phyloP scores from a whole-genome alignment of 78 protist species.

The Diacronema lutheri region DNA sequence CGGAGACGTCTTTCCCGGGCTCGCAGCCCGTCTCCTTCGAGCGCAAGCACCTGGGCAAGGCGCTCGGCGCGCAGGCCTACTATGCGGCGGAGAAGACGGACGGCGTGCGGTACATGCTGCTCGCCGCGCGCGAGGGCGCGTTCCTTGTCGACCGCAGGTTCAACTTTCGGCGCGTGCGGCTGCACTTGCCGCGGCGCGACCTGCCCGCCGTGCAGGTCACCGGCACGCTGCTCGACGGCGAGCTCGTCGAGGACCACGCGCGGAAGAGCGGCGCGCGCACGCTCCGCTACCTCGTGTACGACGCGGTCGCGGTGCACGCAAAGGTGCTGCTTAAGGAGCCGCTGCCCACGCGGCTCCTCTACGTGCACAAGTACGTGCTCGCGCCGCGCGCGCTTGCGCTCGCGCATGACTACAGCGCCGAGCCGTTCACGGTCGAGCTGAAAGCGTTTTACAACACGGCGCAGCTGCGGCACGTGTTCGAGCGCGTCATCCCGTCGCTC shows the following conservation, averaged over 20 bases:
- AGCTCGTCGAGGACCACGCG: conserved; percentile 24
- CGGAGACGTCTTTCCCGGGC: conserved; percentile 31
- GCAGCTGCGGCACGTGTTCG: background rate
- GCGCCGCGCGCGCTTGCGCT: background rate
- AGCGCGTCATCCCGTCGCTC: conserved; percentile 11
- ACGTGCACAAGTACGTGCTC: background rate
- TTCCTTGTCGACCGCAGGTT: conserved; percentile 23
- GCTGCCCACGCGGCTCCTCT: background rate
- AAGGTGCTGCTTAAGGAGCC: background rate
- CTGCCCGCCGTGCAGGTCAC: background rate
- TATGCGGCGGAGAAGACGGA: conserved; percentile 44
- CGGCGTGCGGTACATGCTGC: conserved; percentile 40
- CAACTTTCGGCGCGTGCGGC: background rate
- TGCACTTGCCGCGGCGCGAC: conserved; percentile 1
- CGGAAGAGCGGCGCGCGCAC: background rate
- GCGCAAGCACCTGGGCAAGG: background rate
- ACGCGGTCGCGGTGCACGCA: background rate
- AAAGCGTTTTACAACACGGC: background rate
- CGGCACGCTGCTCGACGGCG: conserved; percentile 39
- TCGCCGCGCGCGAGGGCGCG: background rate
- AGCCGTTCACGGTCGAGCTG: background rate
- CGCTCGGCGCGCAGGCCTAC: background rate
- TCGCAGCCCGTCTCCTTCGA: conserved; percentile 41
- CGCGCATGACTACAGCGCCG: background rate
- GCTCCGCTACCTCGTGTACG: conserved; percentile 13